Percentiles rank a stretch among this genome's conserved stretches.
phyloP scores from a whole-genome alignment of 2,329 filamentous ascomycete genomes.

The Aspergillus fijiensis region DNA sequence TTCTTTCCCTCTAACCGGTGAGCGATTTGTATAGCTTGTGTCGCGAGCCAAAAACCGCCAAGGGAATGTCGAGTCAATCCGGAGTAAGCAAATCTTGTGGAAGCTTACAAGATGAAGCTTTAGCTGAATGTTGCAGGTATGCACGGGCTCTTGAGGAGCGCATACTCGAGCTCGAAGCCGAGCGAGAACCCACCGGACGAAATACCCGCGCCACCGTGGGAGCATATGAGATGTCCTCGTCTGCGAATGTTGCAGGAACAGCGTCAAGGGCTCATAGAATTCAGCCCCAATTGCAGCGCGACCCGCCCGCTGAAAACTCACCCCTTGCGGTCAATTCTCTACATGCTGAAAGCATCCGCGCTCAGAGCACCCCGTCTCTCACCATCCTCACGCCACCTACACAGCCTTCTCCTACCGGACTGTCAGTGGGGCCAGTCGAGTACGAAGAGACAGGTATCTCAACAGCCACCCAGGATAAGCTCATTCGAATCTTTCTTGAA shows the following conservation, averaged over 20 bases:
- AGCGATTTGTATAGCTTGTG: neutral
- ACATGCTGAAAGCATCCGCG: neutral
- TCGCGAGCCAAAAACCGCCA: neutral
- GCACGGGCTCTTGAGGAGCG: constrained; percentile 4
- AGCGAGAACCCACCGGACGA: neutral
- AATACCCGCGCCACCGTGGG: neutral
- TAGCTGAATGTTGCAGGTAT: neutral
- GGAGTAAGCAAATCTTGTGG: neutral
- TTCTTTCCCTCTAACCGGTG: neutral
- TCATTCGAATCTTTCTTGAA: neutral
- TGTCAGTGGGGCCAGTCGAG: neutral
- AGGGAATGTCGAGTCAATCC: neutral
- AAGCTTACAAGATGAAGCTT: neutral
- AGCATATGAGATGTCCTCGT: neutral
- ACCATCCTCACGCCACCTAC: neutral
- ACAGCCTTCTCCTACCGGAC: neutral
- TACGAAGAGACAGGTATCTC: neutral
- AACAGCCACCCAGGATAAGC: neutral
- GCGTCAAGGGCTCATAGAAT: neutral
- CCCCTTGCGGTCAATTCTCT: neutral
- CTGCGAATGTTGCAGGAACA: neutral
- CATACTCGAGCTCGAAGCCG: constrained; percentile 1
- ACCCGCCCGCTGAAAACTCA: neutral
- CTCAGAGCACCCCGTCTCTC: neutral
- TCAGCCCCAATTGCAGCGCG: neutral